Conservation (phyloP, 2,329 filamentous ascomycete species). For the Chalara sp. region DNA sequence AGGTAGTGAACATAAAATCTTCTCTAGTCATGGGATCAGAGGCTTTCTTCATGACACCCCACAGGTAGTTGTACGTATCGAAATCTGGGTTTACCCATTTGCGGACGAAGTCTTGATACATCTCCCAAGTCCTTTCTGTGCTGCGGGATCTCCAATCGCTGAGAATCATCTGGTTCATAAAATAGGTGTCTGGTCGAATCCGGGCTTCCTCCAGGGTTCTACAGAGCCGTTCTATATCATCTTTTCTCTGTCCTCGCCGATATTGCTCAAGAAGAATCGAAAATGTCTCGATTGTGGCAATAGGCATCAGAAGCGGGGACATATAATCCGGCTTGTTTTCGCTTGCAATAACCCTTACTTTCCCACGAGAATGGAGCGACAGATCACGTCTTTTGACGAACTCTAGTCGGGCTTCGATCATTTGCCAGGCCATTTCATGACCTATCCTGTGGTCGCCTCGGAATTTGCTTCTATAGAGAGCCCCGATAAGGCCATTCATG, state of each 20-base stretch:
- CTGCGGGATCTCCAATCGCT: conserved; percentile 13
- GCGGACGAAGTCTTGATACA: conserved; percentile 15
- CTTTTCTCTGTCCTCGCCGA: conserved; percentile 51
- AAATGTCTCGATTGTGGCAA: conserved; percentile 72
- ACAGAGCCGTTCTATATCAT: conserved; percentile 53
- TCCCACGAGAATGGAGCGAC: background rate
- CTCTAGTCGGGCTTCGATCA: conserved; percentile 64
- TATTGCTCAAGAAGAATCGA: conserved; percentile 69
- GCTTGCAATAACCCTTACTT: conserved; percentile 8
- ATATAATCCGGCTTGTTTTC: conserved; percentile 17
- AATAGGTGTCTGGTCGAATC: conserved; percentile 63
- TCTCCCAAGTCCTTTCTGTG: conserved; percentile 18
- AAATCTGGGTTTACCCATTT: conserved; percentile 18
- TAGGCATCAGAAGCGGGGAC: conserved; percentile 39
- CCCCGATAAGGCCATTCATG: conserved; percentile 75
- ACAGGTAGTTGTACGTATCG: conserved; percentile 25
- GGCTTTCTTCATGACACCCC: conserved; percentile 20
- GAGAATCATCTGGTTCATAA: conserved; percentile 73
- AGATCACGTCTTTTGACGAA: conserved; percentile 45
- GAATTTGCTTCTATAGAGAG: conserved; percentile 62
- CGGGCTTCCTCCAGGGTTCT: conserved; percentile 55
- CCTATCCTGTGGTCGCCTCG: conserved; percentile 50
- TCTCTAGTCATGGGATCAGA: conserved; percentile 2
- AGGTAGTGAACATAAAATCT: conserved; percentile 4
- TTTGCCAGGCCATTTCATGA: conserved; percentile 65